Evolutionary conservation across 805 yeast species (phyloP).

Genomic region (Zygosaccharomyces lentus): DNA sequence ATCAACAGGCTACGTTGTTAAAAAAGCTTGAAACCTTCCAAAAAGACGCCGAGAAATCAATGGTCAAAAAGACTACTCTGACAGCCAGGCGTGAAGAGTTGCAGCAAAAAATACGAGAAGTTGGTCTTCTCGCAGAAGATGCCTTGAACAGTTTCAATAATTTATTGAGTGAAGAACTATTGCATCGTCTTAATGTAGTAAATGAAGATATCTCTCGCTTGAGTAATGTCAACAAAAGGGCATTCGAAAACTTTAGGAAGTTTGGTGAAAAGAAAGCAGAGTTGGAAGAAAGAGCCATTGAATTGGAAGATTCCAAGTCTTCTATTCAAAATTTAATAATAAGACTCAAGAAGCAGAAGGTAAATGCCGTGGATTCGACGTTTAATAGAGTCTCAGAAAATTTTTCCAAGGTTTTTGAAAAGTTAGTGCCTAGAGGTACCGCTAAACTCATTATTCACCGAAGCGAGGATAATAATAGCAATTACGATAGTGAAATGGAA

Average conservation of each 20-base stretch:
- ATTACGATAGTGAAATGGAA: constrained; percentile 23
- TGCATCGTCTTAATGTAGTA: constrained; percentile 49
- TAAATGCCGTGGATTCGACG: constrained; percentile 73
- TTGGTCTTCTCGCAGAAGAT: constrained; percentile 88
- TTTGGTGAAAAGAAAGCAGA: constrained; percentile 71
- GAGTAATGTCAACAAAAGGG: constrained; percentile 82
- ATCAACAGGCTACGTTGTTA: constrained; percentile 50
- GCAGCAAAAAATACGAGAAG: constrained; percentile 65
- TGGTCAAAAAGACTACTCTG: constrained; percentile 59
- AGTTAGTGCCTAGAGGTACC: constrained; percentile 76
- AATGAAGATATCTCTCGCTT: constrained; percentile 57
- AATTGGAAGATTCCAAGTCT: constrained; percentile 61
- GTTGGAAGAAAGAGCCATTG: constrained; percentile 58
- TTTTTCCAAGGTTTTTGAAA: constrained; percentile 70
- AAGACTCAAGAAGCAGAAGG: constrained; percentile 71
- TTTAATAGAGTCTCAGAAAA: constrained; percentile 71
- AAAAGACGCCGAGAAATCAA: constrained; percentile 57
- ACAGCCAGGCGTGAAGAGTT: constrained; percentile 63
- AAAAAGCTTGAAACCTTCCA: constrained; percentile 57
- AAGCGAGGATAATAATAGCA: constrained; percentile 23
- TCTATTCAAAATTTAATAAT: constrained; percentile 70
- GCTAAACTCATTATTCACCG: constrained; percentile 69
- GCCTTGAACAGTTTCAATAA: constrained; percentile 53
- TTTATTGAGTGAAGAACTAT: constrained; percentile 48
- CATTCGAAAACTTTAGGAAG: constrained; percentile 73